Evolutionary conservation across 2,329 filamentous ascomycete genomes (phyloP), one percentile per base, ranked within the genome.

Genomic region (Bisporella sp.): DNA sequence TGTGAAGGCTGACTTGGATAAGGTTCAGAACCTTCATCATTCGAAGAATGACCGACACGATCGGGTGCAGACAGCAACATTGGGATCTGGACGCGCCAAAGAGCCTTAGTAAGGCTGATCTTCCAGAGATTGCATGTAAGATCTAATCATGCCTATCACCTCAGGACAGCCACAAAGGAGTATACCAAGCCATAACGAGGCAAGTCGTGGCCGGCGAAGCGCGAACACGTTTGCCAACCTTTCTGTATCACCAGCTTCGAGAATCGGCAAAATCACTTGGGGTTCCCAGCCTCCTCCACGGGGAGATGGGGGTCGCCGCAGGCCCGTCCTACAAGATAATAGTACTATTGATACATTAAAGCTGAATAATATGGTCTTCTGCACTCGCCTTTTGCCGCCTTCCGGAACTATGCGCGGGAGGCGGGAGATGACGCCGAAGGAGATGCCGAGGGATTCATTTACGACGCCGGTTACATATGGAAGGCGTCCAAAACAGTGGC

Each of bases 381-480:
- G 21, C 21, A 21, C 21, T 21, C 21, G 21, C 21, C 21, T 21
- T 21, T 21, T 21, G 6, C 30, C 11, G n/a, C 35, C 35, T 11
- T 60, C 59, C 7, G 54, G 35, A 9, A 3, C 35, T 9, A 39
- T 55, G 31, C 63, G 56, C 39, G 58, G 53, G 8, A 60, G 54
- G 6, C 65, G 59, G 21, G 52, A 57, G n/a, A 55, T 59, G n/a
- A 62, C 56, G 21, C 64, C 64, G 48, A 62, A 56, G 41, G 48
- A 56, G 9, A 66, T 53, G 9, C 64, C 61, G 4, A 66, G 51
- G 3, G 55, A 57, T 56, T 67, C 65, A 39, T 60, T 55, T 42
- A 68, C 57, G 31, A 66, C 56, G 29, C 53, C 65, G 12, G 56
- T 59, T 11, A 64, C 52, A 50, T 56, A 63, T 4, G 61, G 60